Percentiles rank a stretch among this genome's conserved stretches.
phyloP scores from a whole-genome alignment of 2,329 filamentous ascomycete genomes.

The Cladophialophora chaetospira region DNA sequence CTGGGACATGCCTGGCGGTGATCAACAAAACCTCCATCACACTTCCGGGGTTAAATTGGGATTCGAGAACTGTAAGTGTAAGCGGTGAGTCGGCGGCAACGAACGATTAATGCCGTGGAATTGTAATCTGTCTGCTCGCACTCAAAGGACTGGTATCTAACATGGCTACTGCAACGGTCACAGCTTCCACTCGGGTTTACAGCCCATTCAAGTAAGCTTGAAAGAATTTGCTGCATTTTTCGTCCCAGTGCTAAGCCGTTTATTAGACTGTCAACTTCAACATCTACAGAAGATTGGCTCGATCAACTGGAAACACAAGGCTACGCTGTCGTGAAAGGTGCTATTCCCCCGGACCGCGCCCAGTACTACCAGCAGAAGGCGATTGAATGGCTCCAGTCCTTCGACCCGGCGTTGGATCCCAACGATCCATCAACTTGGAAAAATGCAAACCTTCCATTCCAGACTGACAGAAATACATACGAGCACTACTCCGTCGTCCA shows the following conservation, averaged over 20 bases:
- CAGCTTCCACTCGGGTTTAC: conserved; percentile 13
- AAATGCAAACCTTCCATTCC: conserved; percentile 46
- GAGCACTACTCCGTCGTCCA: conserved; percentile 51
- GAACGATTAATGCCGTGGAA: no score
- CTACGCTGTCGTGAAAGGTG: conserved; percentile 51
- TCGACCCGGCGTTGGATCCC: conserved; percentile 37
- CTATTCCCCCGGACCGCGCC: conserved; percentile 47
- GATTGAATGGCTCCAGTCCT: conserved; percentile 47
- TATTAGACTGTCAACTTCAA: neutral
- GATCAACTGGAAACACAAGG: conserved; percentile 42
- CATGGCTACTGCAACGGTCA: conserved; percentile 9
- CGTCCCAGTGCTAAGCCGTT: no score
- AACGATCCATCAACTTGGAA: conserved; percentile 46
- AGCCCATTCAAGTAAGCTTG: conserved; percentile 7
- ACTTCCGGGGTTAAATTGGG: no score
- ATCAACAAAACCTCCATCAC: no score
- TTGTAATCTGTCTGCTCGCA: no score
- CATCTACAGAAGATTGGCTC: conserved; percentile 6
- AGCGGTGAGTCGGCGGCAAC: no score
- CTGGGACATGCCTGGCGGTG: no score
- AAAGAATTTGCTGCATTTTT: no score
- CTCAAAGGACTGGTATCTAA: no score
- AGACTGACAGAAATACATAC: conserved; percentile 53
- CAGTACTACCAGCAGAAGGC: conserved; percentile 44
- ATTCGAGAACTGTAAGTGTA: no score